Conservation (phyloP, 768 basidiomycete species). For the Pleurotus djamor region DNA sequence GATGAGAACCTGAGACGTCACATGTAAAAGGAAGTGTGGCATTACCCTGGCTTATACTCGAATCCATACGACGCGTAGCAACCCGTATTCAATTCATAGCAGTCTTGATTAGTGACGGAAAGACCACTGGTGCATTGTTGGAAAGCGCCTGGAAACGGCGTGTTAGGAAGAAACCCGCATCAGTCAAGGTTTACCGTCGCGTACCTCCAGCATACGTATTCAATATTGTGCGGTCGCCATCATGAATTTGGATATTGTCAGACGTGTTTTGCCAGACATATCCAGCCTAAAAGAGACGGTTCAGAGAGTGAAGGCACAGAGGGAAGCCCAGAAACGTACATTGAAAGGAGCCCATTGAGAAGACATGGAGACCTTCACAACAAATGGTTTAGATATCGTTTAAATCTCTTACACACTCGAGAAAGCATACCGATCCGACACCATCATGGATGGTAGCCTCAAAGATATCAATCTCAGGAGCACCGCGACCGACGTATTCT, state of each 20-base stretch:
- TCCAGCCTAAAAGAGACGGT: slow-evolving; percentile 43
- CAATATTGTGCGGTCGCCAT: slow-evolving; percentile 40
- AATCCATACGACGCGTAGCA: slow-evolving; percentile 37
- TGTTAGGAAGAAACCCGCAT: slow-evolving; percentile 21
- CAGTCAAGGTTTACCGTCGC: slow-evolving; percentile 50
- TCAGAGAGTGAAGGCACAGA: slow-evolving; percentile 15
- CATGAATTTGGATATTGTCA: slow-evolving; percentile 45
- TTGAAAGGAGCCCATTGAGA: slow-evolving; percentile 64
- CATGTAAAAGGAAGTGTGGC: not conserved
- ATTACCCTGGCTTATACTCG: slow-evolving; percentile 50
- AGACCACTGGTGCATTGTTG: slow-evolving; percentile 78
- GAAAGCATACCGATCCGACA: slow-evolving; percentile 17
- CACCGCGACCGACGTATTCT: slow-evolving; percentile 57
- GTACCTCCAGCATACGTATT: slow-evolving; percentile 65
- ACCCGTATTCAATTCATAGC: slow-evolving; percentile 47
- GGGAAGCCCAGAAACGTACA: slow-evolving; percentile 40
- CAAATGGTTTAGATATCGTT: no score
- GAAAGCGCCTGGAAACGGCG: slow-evolving; percentile 46
- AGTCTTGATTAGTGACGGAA: slow-evolving; percentile 55
- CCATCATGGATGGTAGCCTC: slow-evolving; percentile 43
- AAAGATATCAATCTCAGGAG: slow-evolving; percentile 73
- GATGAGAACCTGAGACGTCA: slow-evolving; percentile 17
- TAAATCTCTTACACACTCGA: no score
- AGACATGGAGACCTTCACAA: slow-evolving; percentile 43
- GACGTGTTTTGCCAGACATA: slow-evolving; percentile 57